phyloP scores from a whole-genome alignment of 1,284 basidiomycete species.

The Cryptococcus wingfieldii region DNA sequence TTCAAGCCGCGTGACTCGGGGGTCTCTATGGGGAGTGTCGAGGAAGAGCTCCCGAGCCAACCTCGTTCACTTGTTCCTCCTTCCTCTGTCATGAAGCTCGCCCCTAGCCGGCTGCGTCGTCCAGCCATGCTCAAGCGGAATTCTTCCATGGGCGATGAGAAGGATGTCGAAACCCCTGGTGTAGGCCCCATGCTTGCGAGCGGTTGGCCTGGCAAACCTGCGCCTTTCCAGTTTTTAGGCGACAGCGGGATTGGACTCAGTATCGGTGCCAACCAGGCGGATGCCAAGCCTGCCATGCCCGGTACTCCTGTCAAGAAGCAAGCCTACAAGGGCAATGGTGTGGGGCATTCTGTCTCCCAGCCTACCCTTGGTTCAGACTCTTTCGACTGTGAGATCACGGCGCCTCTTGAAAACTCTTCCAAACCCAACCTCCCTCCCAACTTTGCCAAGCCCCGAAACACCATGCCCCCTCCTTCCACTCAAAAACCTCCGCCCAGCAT shows the following conservation, averaged over 20 bases:
- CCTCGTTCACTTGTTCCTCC: slow-evolving; percentile 10
- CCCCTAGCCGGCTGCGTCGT: slow-evolving; percentile 14
- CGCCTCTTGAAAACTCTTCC: slow-evolving; percentile 5
- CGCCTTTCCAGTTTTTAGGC: slow-evolving; percentile 43
- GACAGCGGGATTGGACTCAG: slow-evolving; percentile 32
- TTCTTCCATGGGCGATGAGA: slow-evolving; percentile 36
- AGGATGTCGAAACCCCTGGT: slow-evolving; percentile 37
- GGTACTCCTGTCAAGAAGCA: slow-evolving; percentile 49
- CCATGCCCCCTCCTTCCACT: slow-evolving; percentile 17
- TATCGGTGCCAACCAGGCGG: slow-evolving; percentile 16
- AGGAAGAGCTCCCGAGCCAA: slow-evolving; percentile 6
- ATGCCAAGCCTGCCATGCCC: slow-evolving; percentile 45
- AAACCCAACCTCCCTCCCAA: slow-evolving; percentile 12
- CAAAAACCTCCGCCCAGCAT: slow-evolving; percentile 15
- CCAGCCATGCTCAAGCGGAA: slow-evolving; percentile 39
- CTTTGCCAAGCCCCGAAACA: not conserved
- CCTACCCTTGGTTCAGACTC: slow-evolving; percentile 20
- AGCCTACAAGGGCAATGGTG: slow-evolving; percentile 6
- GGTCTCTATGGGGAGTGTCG: slow-evolving; percentile 25
- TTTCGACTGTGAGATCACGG: not conserved
- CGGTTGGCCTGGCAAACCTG: slow-evolving; percentile 15
- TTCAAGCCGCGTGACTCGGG: slow-evolving; percentile 49
- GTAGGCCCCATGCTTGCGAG: slow-evolving; percentile 31
- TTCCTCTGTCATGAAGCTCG: slow-evolving; percentile 12
- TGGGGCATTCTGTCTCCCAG: slow-evolving; percentile 34